phyloP scores from a whole-genome alignment of 2,329 filamentous ascomycete species.

The Ascocoryne sarcoides region DNA sequence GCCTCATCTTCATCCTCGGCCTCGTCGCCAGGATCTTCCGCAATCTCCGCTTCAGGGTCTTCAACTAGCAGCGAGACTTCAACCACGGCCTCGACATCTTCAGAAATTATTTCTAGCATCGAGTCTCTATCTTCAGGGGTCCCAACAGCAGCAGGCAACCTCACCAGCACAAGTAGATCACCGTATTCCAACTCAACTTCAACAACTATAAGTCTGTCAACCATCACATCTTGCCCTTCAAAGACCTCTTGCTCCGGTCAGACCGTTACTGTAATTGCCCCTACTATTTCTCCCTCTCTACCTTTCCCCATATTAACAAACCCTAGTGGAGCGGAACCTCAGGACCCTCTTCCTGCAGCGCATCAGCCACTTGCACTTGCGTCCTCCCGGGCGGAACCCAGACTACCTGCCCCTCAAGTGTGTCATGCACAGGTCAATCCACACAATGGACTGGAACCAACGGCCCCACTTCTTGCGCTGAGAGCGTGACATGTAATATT shows the following conservation, averaged over 20 bases:
- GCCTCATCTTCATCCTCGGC: neutral
- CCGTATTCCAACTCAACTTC: neutral
- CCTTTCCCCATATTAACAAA: no score
- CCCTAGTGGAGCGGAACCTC: constrained; percentile 1
- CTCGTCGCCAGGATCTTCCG: neutral
- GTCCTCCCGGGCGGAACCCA: constrained; percentile 4
- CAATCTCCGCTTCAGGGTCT: neutral
- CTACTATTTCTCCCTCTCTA: neutral
- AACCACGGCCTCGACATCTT: neutral
- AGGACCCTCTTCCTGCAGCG: constrained; percentile 1
- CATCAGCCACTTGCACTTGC: constrained; percentile 1
- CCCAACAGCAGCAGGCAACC: no score
- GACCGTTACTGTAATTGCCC: neutral
- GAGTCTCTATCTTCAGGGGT: no score
- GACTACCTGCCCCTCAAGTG: neutral
- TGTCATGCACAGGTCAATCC: neutral
- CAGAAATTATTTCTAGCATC: no score
- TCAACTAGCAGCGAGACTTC: no score
- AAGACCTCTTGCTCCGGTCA: neutral
- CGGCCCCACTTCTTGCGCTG: neutral
- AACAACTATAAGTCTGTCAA: neutral
- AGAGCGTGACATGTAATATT: neutral
- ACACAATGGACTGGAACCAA: constrained; percentile 2
- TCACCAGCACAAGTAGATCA: no score
- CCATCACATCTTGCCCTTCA: neutral